phyloP scores from a whole-genome alignment of 306 rosid species.

The Quillaja saponaria region DNA sequence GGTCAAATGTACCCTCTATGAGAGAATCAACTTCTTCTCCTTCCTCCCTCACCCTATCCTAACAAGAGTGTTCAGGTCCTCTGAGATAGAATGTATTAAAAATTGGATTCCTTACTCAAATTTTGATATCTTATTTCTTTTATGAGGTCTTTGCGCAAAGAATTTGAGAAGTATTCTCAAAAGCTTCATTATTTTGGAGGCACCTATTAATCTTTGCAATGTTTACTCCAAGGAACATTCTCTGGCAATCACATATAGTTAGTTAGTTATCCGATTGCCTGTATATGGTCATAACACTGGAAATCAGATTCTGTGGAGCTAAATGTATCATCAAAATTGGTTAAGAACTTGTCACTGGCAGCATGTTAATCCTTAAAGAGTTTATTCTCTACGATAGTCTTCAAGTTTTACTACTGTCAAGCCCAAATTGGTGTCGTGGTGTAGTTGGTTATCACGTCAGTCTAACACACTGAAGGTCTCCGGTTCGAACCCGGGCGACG shows the following conservation, averaged over 20 bases:
- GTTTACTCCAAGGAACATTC: not conserved
- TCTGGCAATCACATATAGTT: too few relatives aligned
- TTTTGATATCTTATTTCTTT: too few relatives aligned
- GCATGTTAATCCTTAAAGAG: too few relatives aligned
- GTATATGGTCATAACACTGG: not conserved
- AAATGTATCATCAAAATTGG: not conserved
- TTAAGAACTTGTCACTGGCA: constrained; percentile 19
- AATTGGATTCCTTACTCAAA: too few relatives aligned
- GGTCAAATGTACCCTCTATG: too few relatives aligned
- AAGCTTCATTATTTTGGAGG: not conserved
- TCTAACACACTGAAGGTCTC: constrained; percentile 66
- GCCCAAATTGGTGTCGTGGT: constrained; percentile 47
- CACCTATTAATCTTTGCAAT: not conserved
- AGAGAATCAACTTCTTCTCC: too few relatives aligned
- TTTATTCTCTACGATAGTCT: too few relatives aligned
- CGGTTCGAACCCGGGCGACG: constrained; percentile 48
- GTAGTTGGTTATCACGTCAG: constrained; percentile 75
- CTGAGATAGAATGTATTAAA: too few relatives aligned
- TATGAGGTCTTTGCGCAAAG: too few relatives aligned
- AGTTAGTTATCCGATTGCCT: not conserved
- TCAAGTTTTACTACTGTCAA: too few relatives aligned
- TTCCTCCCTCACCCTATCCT: too few relatives aligned
- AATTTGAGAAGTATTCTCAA: constrained; percentile 2
- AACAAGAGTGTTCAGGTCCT: too few relatives aligned
- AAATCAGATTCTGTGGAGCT: not conserved